phyloP scores from a whole-genome alignment of 805 yeast species.

The Myxozyma kluyveri region DNA sequence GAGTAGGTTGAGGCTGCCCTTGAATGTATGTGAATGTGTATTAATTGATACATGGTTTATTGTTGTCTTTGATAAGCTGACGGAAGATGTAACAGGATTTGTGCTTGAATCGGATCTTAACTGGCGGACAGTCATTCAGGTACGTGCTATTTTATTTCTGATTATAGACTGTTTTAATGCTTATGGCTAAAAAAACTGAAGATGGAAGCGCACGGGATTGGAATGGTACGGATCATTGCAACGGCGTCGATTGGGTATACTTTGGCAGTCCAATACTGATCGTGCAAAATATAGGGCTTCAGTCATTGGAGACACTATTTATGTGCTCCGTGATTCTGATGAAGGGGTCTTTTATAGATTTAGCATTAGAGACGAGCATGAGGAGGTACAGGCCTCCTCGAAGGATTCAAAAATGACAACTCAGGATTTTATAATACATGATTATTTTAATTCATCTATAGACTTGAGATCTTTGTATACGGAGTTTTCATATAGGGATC shows the following conservation, averaged over 20 bases:
- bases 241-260: neutral
- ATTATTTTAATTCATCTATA: constrained; percentile 69
- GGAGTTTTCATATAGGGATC: constrained; percentile 61
- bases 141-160: constrained; percentile 1
- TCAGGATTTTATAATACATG: constrained; percentile 47
- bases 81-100: constrained; percentile 56
- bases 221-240: constrained; percentile 44
- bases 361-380: constrained; percentile 36
- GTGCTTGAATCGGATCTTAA: constrained; percentile 58
- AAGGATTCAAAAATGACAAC: neutral
- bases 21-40: no score
- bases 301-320: constrained; percentile 55
- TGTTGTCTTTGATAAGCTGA: no score
- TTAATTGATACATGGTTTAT: no score
- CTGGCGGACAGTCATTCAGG: constrained; percentile 83
- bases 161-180: neutral
- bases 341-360: constrained; percentile 50
- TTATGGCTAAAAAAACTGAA: no score
- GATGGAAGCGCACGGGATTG: constrained; percentile 65
- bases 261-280: neutral
- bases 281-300: constrained; percentile 46
- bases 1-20: no score
- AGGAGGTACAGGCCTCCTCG: neutral
- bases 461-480: constrained; percentile 53
- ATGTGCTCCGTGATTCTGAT: constrained; percentile 63